A percentile compares a stretch with the other conserved stretches of the same genome.
phyloP scores from a whole-genome alignment of 768 basidiomycete species.

The Tulasnella sp. region DNA sequence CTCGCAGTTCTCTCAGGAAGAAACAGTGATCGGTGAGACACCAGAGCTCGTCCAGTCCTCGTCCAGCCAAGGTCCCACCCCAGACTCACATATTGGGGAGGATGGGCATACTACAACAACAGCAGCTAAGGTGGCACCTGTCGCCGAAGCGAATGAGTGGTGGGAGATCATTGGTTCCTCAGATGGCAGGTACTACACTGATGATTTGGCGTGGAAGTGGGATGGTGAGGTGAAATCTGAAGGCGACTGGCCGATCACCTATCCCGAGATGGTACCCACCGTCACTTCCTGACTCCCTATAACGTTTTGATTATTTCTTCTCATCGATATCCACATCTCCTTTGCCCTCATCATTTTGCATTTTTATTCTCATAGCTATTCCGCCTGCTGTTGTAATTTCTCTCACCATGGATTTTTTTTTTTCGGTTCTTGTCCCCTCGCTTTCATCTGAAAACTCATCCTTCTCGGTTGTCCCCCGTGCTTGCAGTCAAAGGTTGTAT shows the following conservation, averaged over 20 bases:
- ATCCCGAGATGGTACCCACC: neutral
- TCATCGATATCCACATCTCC: too few species aligned
- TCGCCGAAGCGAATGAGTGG: conserved; percentile 7
- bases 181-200: conserved; percentile 10
- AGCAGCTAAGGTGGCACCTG: neutral
- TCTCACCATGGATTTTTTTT: too few species aligned
- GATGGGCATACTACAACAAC: conserved; percentile 2
- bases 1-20: conserved; percentile 6
- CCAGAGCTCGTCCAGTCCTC: conserved; percentile 14
- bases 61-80: conserved; percentile 18
- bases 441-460: too few species aligned
- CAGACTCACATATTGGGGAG: conserved; percentile 13
- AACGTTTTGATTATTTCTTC: too few species aligned
- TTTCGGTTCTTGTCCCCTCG: too few species aligned
- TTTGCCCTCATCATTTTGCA: too few species aligned
- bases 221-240: conserved; percentile 17
- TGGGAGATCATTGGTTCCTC: conserved; percentile 8
- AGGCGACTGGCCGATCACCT: conserved; percentile 18
- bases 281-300: neutral
- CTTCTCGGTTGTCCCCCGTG: too few species aligned
- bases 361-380: too few species aligned
- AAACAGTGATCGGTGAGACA: conserved; percentile 7
- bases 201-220: conserved; percentile 14
- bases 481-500: too few species aligned
- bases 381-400: too few species aligned